A percentile compares a stretch with the other conserved stretches of the same genome.
These are phyloP conservation scores for Isatis lusitanica DNA, from an alignment of 441 rosid genomes.

Conservation along the genomic window DNA sequence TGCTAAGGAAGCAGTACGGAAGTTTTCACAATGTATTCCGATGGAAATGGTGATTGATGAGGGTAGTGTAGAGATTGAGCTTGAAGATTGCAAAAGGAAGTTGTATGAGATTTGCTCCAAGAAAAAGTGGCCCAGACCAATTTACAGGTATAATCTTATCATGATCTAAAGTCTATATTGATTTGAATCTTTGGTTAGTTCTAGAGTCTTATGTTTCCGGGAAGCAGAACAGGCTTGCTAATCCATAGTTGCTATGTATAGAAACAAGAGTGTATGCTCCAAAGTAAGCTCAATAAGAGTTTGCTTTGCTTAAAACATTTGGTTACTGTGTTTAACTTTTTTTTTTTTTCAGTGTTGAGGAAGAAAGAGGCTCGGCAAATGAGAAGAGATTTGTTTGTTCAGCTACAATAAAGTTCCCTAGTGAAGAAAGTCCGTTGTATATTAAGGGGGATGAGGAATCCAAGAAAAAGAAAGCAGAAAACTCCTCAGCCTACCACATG, in stretches of 20 bases:
- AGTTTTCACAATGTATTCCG: slow-evolving; percentile 38
- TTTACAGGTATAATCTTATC: slow-evolving; percentile 50
- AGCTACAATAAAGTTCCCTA: slow-evolving; percentile 50
- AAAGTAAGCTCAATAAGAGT: neutral
- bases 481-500: slow-evolving; percentile 71
- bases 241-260: neutral
- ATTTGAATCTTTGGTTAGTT: neutral
- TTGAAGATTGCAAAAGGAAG: slow-evolving; percentile 63
- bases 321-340: slow-evolving; percentile 17
- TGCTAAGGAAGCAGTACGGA: slow-evolving; percentile 51
- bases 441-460: slow-evolving; percentile 52
- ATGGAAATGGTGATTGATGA: slow-evolving; percentile 20
- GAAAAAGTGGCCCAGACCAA: slow-evolving; percentile 69
- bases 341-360: slow-evolving; percentile 48
- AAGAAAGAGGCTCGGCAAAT: slow-evolving; percentile 49
- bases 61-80: slow-evolving; percentile 42
- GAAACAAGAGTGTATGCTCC: neutral
- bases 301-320: neutral
- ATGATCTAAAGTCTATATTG: neutral
- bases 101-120: slow-evolving; percentile 54
- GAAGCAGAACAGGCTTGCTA: neutral
- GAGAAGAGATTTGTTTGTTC: slow-evolving; percentile 52
- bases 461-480: slow-evolving; percentile 60
- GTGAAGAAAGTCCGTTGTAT: slow-evolving; percentile 33
- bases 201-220: neutral